Conservation (phyloP, 1,284 basidiomycete species). For the Vanrija pseudolonga region DNA sequence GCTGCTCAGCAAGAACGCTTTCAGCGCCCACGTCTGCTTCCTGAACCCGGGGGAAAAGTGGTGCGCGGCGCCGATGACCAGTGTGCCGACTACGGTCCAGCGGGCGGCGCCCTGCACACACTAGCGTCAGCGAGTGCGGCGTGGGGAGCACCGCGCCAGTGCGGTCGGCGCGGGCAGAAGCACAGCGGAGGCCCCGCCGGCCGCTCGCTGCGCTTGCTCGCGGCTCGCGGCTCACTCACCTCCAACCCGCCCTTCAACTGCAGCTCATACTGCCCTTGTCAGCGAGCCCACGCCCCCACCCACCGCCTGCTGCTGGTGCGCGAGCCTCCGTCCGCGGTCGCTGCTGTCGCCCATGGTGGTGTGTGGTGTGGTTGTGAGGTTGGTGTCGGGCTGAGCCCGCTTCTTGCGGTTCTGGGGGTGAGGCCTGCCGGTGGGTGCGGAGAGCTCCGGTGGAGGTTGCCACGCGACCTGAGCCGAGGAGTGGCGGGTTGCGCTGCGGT, state of each 20-base stretch:
- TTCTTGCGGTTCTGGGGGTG: no score
- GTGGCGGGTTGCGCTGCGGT: no score
- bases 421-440: no score
- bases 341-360: neutral
- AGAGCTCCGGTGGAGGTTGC: no score
- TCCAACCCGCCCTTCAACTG: slow-evolving; percentile 37
- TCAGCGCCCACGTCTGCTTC: slow-evolving; percentile 76
- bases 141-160: no score
- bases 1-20: slow-evolving; percentile 57
- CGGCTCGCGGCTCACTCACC: slow-evolving; percentile 12
- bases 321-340: slow-evolving; percentile 34
- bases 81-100: slow-evolving; percentile 58
- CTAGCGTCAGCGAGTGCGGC: no score
- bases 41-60: slow-evolving; percentile 72
- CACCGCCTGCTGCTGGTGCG: slow-evolving; percentile 39
- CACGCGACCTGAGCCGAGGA: no score
- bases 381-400: no score
- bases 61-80: slow-evolving; percentile 64
- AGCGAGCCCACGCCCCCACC: slow-evolving; percentile 1
- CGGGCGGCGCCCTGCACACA: slow-evolving; percentile 63
- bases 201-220: neutral
- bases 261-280: slow-evolving; percentile 34
- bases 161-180: no score
- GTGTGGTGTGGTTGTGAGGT: no score
- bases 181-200: no score